Base-by-base conservation (phyloP, 108 stramenopile genomes). In the Nitzschia palea region DNA sequence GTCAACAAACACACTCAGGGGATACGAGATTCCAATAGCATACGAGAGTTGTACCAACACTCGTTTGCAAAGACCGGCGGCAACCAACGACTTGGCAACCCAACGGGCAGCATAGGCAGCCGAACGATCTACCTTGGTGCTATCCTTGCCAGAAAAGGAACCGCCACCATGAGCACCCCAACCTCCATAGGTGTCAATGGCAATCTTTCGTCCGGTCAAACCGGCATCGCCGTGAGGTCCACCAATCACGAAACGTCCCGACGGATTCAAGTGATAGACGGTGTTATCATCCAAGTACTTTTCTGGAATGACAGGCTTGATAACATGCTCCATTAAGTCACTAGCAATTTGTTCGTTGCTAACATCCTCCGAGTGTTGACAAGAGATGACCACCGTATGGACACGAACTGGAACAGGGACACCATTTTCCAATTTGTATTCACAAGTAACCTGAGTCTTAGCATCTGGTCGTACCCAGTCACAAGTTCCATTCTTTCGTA, bases 181-280 rank as follows among this genome's bases (percentile, higher is more conserved):
- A 66, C 97, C 97, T 32, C 97, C 97, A 71, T 98, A 98, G 33
- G 93, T 96, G 79, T 98, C 97, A 35, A 96, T 93, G 67, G 95
- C 93, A 67, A 97, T 94, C 77, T 98, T 98, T 44, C 97, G 88
- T 33, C 97, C 97, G 9, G 97, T 96, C 6, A 98, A 80, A 44
- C 97, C 96, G n/a, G 97, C 96, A 80, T 98, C 97, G 32, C 95
- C 95, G 70, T 98, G 97, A 22, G 97, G 97, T 52, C 97, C 97
- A 23, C 97, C 97, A 72, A 98, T 97, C 48, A 98, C 94, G 72
- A 98, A 98, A 31, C 96, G 76, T 17, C 96, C 89, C 29, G 80
- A 84, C 18, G 93, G 96, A 76, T 97, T 97, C 48, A 98, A 75
- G 82, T 98, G 97, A 77, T 95, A 98, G 62, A 96, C 88, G 67